A percentile compares a stretch with the other conserved stretches of the same genome.
Conservation (phyloP, 108 stramenopile genomes). For the Nannochloropsis oceanica region DNA sequence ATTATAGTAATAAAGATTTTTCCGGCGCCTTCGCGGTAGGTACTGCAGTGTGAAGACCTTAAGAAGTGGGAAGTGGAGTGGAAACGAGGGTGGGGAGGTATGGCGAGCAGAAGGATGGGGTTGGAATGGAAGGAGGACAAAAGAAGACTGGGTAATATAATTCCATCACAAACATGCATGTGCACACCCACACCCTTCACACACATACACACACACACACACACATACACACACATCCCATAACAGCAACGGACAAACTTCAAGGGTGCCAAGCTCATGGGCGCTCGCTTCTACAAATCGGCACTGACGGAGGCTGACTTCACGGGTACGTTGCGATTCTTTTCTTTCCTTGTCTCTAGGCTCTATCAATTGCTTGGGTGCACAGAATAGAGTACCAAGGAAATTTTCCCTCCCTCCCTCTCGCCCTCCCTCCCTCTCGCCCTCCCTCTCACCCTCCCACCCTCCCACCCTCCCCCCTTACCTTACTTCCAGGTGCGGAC, state of each 20-base stretch:
- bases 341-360: too few species aligned
- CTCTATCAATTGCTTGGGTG: too few species aligned
- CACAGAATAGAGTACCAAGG: neutral
- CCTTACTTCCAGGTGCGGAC: neutral
- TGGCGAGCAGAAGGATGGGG: neutral
- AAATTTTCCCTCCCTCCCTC: neutral
- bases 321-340: neutral
- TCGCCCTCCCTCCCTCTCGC: neutral
- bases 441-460: too few species aligned
- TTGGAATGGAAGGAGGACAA: neutral
- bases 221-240: too few species aligned
- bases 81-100: neutral
- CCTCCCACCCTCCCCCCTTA: neutral
- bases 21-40: neutral
- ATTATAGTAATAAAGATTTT: neutral
- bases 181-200: too few species aligned
- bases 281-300: neutral
- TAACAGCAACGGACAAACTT: neutral
- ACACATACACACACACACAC: too few species aligned
- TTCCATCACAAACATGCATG: too few species aligned
- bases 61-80: too few species aligned
- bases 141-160: too few species aligned
- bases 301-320: neutral
- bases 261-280: neutral
- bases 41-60: neutral